Conservation (phyloP, 2,329 filamentous ascomycete genomes). For the Sporothrix inflata region DNA sequence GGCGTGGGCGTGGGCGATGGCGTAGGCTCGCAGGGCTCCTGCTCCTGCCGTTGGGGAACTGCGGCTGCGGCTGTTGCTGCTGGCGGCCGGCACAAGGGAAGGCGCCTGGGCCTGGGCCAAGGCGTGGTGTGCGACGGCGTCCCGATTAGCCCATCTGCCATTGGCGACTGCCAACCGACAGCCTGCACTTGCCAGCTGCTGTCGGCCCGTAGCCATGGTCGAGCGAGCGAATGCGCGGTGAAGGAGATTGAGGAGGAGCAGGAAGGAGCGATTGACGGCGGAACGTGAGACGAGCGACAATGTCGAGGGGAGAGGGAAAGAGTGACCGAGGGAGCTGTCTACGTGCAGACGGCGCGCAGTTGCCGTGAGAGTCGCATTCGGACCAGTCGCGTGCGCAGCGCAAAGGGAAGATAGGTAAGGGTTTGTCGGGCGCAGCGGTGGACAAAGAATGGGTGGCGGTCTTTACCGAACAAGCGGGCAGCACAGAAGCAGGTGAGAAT, state of each 20-base stretch:
- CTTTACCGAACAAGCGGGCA: slow-evolving; percentile 13
- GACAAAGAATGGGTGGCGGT: slow-evolving; percentile 3
- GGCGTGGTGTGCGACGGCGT: slow-evolving; percentile 1
- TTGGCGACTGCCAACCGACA: slow-evolving; percentile 5
- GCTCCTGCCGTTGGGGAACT: background rate
- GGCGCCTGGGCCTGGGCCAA: background rate
- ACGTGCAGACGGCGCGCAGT: background rate
- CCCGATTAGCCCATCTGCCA: background rate
- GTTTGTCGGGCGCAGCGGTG: background rate
- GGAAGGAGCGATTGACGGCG: slow-evolving; percentile 10
- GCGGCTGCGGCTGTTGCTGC: background rate
- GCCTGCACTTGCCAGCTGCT: slow-evolving; percentile 17
- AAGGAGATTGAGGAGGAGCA: background rate
- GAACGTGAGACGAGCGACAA: too few species aligned
- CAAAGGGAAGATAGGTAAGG: background rate
- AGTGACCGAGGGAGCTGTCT: background rate
- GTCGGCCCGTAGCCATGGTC: background rate
- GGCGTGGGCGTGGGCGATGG: background rate
- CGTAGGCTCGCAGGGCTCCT: slow-evolving; percentile 8
- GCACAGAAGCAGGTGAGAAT: background rate
- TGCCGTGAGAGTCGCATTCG: background rate
- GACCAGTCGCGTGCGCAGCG: background rate
- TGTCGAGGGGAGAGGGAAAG: background rate
- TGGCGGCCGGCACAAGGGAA: slow-evolving; percentile 20
- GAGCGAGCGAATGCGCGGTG: background rate